Evolutionary conservation across 306 rosid genomes (phyloP).

Genomic region (Acmispon strigosus): DNA sequence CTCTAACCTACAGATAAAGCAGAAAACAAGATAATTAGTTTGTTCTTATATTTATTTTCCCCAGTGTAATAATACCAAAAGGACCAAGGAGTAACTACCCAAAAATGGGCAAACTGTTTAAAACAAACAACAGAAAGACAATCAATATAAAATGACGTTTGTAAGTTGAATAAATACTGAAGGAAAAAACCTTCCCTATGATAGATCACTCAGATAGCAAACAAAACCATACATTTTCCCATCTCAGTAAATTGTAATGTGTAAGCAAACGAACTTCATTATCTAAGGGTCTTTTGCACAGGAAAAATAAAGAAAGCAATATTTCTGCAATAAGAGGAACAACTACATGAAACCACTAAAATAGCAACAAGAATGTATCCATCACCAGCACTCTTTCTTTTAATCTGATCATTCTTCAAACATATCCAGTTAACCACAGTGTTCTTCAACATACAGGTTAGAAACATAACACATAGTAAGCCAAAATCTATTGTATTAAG

Average conservation of each 20-base stretch:
- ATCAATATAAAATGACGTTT: conserved; percentile 11
- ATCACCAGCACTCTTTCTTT: not conserved
- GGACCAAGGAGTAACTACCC: not conserved
- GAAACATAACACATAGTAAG: not conserved
- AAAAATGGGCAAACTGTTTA: not conserved
- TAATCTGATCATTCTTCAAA: not conserved
- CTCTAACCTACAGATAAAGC: conserved; percentile 60
- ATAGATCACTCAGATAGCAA: conserved; percentile 4
- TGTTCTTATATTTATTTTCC: not conserved
- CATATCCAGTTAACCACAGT: not conserved
- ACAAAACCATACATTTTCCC: not conserved
- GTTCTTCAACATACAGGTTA: not conserved
- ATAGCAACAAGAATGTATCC: not conserved
- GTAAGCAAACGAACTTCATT: not conserved
- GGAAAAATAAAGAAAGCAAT: not conserved
- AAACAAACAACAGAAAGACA: conserved; percentile 3
- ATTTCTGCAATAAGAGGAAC: not conserved
- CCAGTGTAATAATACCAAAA: not conserved
- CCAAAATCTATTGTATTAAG: conserved; percentile 5
- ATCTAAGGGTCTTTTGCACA: not conserved
- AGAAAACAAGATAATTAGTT: conserved; percentile 16
- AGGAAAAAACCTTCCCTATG: too few relatives aligned
- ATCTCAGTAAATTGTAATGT: not conserved
- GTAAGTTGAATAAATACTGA: not conserved
- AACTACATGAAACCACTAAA: not conserved